Conservation (phyloP, 495 filamentous ascomycete genomes). For the Tuber indicum region DNA sequence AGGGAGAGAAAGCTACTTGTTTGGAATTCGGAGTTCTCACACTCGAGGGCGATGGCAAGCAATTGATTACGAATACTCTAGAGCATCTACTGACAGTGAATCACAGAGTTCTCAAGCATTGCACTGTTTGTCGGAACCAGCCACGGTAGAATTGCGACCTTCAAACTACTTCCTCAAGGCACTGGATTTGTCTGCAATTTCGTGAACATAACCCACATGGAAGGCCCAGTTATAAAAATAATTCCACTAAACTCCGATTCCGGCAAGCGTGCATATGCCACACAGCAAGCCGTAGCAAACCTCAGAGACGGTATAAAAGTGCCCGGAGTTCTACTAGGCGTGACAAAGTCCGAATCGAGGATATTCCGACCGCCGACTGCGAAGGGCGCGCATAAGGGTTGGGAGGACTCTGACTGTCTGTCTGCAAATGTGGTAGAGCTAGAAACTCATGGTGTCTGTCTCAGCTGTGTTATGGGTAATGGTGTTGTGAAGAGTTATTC, state of each 20-base stretch:
- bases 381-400: slow-evolving; percentile 83
- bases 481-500: slow-evolving; percentile 71
- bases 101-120: slow-evolving; percentile 78
- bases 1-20: slow-evolving; percentile 63
- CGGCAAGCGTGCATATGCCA: slow-evolving; percentile 68
- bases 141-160: slow-evolving; percentile 71
- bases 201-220: slow-evolving; percentile 58
- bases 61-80: not conserved
- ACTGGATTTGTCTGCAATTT: slow-evolving; percentile 67
- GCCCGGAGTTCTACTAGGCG: slow-evolving; percentile 49
- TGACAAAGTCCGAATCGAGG: slow-evolving; percentile 66
- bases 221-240: slow-evolving; percentile 67
- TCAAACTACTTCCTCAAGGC: slow-evolving; percentile 73
- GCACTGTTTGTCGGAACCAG: slow-evolving; percentile 87
- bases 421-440: slow-evolving; percentile 66
- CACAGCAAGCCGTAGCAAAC: slow-evolving; percentile 61
- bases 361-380: slow-evolving; percentile 77
- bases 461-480: slow-evolving; percentile 78
- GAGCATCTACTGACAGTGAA: slow-evolving; percentile 35
- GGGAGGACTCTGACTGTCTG: slow-evolving; percentile 69
- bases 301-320: slow-evolving; percentile 57
- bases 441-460: slow-evolving; percentile 64
- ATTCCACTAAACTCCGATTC: slow-evolving; percentile 70
- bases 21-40: slow-evolving; percentile 93
- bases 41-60: slow-evolving; percentile 70